Base-by-base conservation (phyloP, 2,329 filamentous ascomycete genomes). In the Aspergillus amoenus region DNA sequence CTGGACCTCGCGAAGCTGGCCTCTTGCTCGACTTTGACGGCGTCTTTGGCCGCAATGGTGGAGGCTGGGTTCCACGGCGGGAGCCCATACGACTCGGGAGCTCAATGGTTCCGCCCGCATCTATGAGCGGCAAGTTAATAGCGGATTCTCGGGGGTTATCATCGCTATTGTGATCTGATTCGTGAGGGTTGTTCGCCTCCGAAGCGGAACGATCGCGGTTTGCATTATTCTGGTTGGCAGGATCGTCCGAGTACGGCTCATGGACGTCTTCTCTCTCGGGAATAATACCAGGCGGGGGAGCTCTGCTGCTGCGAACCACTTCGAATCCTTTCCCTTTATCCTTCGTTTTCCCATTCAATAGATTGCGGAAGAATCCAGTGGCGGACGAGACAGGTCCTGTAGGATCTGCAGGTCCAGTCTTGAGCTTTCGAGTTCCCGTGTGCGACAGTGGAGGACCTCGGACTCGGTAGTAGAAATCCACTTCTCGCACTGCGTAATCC, bases 271-370 rank as follows among this genome's bases (percentile, higher is more conserved):
- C 81, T 9, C 81, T 76, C 27, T 75, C 81, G 43, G 68, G 78
- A 76, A 76, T 70, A 61, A 82, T 83, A 79, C 91, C 89, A 57
- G 88, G 87, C 6, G 89, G 88, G 2, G 92, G 92, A 79, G 94
- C 92, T 55, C 93, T 85, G 7, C 91, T 85, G 70, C 93, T 97
- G 67, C 94, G 82, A 15, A 99, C 93, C 5, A 99, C 94, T 72
- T 97, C 94, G 65, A 99, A 99, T 0, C 94, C 94, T 74, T 97
- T 97, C 63, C 88, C 88, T 74, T 95, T 96, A 64, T 97, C 93
- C 70, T 96, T 97, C 6, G 87, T 91, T 76, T 95, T 96, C 15
- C 88, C 89, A 12, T 87, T 88, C 57, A 96, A 84, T 5, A 96
- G 70, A 52, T 82, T 84, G 65, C 90, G 88, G 73, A 97, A 85